Evolutionary conservation across 2,329 filamentous ascomycete genomes (phyloP), one percentile per base, ranked within the genome.

Genomic region (Venturia oleaginea): DNA sequence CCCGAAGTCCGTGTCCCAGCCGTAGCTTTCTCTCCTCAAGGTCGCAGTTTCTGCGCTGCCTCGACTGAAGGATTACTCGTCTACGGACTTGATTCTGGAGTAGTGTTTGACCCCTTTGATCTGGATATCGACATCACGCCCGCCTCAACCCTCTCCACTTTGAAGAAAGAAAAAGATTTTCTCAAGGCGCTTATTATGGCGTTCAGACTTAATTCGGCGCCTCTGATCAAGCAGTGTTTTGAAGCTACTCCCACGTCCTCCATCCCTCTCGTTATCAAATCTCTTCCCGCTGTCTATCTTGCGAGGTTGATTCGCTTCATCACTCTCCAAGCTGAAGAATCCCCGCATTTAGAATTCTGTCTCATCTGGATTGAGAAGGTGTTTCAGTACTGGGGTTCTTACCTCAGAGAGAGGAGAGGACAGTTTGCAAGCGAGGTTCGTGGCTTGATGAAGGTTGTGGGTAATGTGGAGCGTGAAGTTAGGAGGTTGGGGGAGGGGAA

Each of bases 181-280:
- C 84, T 97, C 68, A 96, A 94, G 77, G 93, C 94, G 0, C 80
- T 99, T 6, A 87, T 97, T 68, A 99, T 99, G 94, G 89, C 92
- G 1, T 99, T 99, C 82, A 89, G 95, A 6, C 86, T 99, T 65
- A 97, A 96, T 77, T 91, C 96, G 74, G 83, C 86, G 4, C 85
- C 86, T 27, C 81, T 99, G 59, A 86, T 97, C 67, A 89, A 89
- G 70, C 86, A 86, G 63, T 90, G 97, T 22, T 97, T 96, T 77
- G 88, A 95, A 76, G 84, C 85, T 2, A 88, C 93, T 30, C 92
- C 94, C 0, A 81, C 88, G 51, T 76, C 80, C 2, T 88, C 93
- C 68, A 89, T 97, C 59, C 72, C 84, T 0, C 84, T 96, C 10
- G 86, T 96, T 0, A 90, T 96, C 30, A 86, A 85, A 62, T 85